Percentiles rank a stretch among this genome's conserved stretches.
These are phyloP conservation scores for Corchorus capsularis DNA, from an alignment of 345 rosid genomes.

Conservation along the genomic window DNA sequence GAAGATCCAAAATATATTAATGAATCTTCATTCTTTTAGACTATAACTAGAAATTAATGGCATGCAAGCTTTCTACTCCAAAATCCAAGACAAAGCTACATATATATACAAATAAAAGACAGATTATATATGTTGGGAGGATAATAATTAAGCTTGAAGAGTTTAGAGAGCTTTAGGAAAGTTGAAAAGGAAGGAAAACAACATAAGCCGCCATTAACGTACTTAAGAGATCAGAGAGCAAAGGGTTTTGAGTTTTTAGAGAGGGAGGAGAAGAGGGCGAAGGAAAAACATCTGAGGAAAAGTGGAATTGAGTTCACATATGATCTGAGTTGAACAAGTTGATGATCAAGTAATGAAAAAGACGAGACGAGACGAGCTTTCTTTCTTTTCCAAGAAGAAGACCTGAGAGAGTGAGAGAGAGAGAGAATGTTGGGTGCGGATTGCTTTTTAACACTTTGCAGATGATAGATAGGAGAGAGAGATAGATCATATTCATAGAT, in stretches of 20 bases:
- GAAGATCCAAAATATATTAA: background rate
- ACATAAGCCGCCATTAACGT: background rate
- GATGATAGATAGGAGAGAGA: background rate
- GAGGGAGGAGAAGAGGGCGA: background rate
- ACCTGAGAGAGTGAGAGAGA: constrained; percentile 18
- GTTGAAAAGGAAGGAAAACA: background rate
- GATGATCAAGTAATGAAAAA: constrained; percentile 27
- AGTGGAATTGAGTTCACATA: constrained; percentile 7
- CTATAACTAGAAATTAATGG: background rate
- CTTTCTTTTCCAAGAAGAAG: constrained; percentile 56
- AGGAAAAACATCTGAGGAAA: background rate
- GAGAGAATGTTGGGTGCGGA: constrained; percentile 11
- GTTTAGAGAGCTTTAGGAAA: too few species aligned
- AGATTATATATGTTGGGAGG: too few species aligned
- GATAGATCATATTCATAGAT: background rate
- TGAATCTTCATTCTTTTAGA: background rate
- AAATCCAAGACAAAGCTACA: background rate
- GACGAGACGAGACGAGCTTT: constrained; percentile 38
- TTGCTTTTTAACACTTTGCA: constrained; percentile 14
- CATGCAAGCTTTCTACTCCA: background rate
- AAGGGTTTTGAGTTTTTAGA: background rate
- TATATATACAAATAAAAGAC: too few species aligned
- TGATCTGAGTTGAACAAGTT: background rate
- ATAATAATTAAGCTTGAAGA: too few species aligned
- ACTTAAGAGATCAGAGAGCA: background rate